Evolutionary conservation across 2,329 filamentous ascomycete species (phyloP).

Genomic region (Alternaria infectoria): DNA sequence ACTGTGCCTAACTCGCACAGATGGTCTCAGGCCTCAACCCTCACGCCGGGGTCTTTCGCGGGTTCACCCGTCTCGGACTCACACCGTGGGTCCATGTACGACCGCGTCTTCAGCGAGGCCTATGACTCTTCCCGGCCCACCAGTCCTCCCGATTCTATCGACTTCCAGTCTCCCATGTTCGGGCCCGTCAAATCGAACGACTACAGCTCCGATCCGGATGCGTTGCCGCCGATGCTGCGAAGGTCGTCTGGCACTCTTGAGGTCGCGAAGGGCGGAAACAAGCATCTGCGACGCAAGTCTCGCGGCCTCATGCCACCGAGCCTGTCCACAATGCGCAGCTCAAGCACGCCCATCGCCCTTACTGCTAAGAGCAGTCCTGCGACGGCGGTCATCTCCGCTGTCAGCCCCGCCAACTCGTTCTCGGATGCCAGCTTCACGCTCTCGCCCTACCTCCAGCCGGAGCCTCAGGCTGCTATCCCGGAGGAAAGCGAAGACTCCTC

Average conservation of each 20-base stretch:
- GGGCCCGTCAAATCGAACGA: constrained; percentile 47
- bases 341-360: constrained; percentile 41
- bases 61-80: constrained; percentile 81
- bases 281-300: constrained; percentile 30
- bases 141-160: constrained; percentile 76
- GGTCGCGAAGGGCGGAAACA: constrained; percentile 1
- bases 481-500: constrained; percentile 44
- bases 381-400: constrained; percentile 38
- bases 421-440: constrained; percentile 38
- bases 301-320: constrained; percentile 38
- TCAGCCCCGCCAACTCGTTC: constrained; percentile 41
- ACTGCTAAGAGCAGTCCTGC: constrained; percentile 45
- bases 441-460: constrained; percentile 28
- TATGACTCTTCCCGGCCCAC: constrained; percentile 75
- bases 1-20: constrained; percentile 63
- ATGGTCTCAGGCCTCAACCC: constrained; percentile 71
- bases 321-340: constrained; percentile 38
- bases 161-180: constrained; percentile 65
- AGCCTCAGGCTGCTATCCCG: constrained; percentile 40
- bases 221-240: constrained; percentile 6
- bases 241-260: constrained; percentile 9
- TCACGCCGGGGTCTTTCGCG: constrained; percentile 74
- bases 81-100: constrained; percentile 76
- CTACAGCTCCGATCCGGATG: constrained; percentile 23
- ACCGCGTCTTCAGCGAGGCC: constrained; percentile 67